Evolutionary conservation across 768 basidiomycete species (phyloP).

Genomic region (Chalciporus piperatus): DNA sequence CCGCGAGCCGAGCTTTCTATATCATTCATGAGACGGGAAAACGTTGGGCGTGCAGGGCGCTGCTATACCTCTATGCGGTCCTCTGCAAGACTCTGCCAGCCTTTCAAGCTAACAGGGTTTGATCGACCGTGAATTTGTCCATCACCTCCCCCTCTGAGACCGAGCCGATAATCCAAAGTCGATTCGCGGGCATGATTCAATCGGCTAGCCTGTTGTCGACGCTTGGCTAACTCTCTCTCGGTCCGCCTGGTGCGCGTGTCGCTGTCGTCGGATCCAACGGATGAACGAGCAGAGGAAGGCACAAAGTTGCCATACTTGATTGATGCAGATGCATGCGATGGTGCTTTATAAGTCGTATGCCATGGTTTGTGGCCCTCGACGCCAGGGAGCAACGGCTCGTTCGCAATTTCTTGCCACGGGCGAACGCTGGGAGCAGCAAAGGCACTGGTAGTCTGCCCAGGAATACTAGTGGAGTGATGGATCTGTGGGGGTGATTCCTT

Average conservation of each 20-base stretch:
- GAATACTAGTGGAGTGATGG: slow-evolving; percentile 10
- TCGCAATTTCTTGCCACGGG: slow-evolving; percentile 24
- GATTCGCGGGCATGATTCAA: slow-evolving; percentile 65
- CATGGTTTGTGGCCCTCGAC: slow-evolving; percentile 61
- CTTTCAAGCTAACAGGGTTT: slow-evolving; percentile 65
- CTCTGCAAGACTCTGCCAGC: slow-evolving; percentile 74
- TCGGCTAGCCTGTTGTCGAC: slow-evolving; percentile 51
- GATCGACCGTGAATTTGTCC: slow-evolving; percentile 25
- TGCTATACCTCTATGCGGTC: slow-evolving; percentile 70
- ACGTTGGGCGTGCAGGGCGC: not conserved
- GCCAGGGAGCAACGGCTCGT: slow-evolving; percentile 53
- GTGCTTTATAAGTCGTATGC: slow-evolving; percentile 65
- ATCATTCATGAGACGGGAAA: not conserved
- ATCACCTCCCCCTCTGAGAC: slow-evolving; percentile 36
- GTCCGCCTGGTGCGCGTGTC: slow-evolving; percentile 41
- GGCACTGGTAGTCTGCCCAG: not conserved
- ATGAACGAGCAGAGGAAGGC: slow-evolving; percentile 15
- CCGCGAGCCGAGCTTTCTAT: slow-evolving; percentile 64
- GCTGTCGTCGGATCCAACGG: slow-evolving; percentile 18
- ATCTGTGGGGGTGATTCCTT: slow-evolving; percentile 47
- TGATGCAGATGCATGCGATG: slow-evolving; percentile 50
- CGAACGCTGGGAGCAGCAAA: not conserved
- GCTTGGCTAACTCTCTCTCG: slow-evolving; percentile 51
- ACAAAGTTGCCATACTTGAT: slow-evolving; percentile 52
- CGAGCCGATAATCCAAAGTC: slow-evolving; percentile 74